Conservation (phyloP, 495 filamentous ascomycete species). For the Tuber indicum region DNA sequence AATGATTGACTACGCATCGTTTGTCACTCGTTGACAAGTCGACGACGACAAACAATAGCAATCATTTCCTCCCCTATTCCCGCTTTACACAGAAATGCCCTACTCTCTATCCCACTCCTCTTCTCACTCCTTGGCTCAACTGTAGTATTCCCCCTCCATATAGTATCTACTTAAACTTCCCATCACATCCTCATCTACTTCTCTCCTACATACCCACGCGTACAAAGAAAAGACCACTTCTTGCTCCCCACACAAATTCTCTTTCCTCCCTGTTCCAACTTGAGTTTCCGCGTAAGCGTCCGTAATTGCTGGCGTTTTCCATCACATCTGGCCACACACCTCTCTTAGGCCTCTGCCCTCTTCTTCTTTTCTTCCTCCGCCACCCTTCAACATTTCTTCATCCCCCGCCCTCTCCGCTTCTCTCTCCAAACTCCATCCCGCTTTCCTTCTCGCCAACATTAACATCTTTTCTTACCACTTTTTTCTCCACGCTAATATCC, state of each 20-base stretch:
- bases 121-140: slow-evolving; percentile 8
- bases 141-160: neutral
- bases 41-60: neutral
- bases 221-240: neutral
- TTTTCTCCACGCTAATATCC: neutral
- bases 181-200: slow-evolving; percentile 5
- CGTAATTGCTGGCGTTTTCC: neutral
- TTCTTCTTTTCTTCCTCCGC: neutral
- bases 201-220: slow-evolving; percentile 5
- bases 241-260: neutral
- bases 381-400: slow-evolving; percentile 4
- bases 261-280: neutral
- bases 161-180: slow-evolving; percentile 7
- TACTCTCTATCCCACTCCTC: slow-evolving; percentile 6
- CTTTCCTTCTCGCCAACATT: neutral
- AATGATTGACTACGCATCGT: neutral
- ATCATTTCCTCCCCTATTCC: neutral
- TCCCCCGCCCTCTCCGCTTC: neutral
- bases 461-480: slow-evolving; percentile 5
- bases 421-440: neutral
- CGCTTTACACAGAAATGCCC: neutral
- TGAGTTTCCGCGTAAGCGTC: neutral
- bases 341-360: neutral
- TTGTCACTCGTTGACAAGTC: neutral
- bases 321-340: neutral